A percentile compares a stretch with the other conserved stretches of the same genome.
These are phyloP conservation scores for Globisporangium mamillatum DNA, from an alignment of 352 stramenopile genomes.

Conservation along the genomic window DNA sequence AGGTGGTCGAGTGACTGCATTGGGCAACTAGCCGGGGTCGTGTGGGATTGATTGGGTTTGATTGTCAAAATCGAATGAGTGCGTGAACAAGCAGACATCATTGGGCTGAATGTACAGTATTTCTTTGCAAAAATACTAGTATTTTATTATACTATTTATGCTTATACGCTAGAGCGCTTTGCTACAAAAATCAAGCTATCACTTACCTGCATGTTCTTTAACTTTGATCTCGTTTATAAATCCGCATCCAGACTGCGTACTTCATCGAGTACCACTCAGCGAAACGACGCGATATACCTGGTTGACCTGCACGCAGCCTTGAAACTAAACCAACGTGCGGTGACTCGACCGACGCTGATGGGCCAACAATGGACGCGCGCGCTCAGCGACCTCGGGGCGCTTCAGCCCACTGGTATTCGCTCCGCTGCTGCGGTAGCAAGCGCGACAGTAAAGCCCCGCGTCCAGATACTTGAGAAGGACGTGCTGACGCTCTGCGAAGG, in stretches of 20 bases:
- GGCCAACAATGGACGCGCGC: conserved; percentile 4
- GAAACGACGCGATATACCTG: neutral
- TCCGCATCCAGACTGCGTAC: neutral
- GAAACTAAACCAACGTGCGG: neutral
- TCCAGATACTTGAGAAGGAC: conserved; percentile 23
- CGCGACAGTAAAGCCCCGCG: neutral
- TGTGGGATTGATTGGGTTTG: neutral
- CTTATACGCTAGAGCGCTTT: neutral
- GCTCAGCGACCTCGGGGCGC: neutral
- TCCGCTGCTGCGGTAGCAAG: neutral
- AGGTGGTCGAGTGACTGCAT: neutral
- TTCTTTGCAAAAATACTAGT: neutral
- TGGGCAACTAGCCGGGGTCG: neutral
- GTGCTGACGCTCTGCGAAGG: conserved; percentile 51
- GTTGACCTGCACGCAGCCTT: neutral
- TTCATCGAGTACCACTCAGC: neutral
- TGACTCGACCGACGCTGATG: neutral
- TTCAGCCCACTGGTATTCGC: neutral
- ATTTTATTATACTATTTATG: too few species aligned
- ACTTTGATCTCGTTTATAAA: neutral
- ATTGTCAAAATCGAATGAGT: neutral
- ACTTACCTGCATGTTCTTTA: neutral
- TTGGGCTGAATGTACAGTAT: neutral
- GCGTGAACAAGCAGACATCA: neutral
- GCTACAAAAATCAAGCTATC: neutral